Evolutionary conservation across 176 grass and related monocot genomes (phyloP).

Genomic region (Zoysia japonica): DNA sequence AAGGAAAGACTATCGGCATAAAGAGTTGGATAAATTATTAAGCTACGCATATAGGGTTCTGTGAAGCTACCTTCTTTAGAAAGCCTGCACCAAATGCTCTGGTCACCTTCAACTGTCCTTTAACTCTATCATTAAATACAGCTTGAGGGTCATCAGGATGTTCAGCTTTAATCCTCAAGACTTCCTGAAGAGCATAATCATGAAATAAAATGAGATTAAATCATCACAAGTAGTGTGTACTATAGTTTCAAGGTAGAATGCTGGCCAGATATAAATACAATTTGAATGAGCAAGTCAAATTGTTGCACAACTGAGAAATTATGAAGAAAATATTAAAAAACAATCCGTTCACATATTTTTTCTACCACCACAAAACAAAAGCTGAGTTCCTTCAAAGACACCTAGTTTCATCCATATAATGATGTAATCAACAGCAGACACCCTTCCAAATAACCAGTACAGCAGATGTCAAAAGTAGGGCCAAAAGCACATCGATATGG

Average conservation of each 20-base stretch:
- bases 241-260: constrained; percentile 11
- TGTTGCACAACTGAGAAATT: not conserved
- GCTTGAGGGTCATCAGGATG: constrained; percentile 85
- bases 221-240: constrained; percentile 14
- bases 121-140: constrained; percentile 88
- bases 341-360: not conserved
- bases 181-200: constrained; percentile 56
- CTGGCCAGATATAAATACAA: constrained; percentile 8
- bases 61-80: constrained; percentile 76
- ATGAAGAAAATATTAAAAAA: constrained; percentile 11
- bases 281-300: not conserved
- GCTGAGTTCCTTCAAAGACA: constrained; percentile 1
- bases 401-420: constrained; percentile 13
- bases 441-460: not conserved
- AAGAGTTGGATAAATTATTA: not conserved
- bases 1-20: not conserved
- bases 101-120: constrained; percentile 90
- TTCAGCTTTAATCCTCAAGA: constrained; percentile 81
- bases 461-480: constrained; percentile 12
- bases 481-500: constrained; percentile 3
- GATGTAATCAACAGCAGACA: not conserved
- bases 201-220: constrained; percentile 35
- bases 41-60: not conserved
- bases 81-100: constrained; percentile 93
- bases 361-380: not conserved